Evolutionary conservation across 2,329 filamentous ascomycete genomes (phyloP).

Genomic region (Waltergamsia citrina): DNA sequence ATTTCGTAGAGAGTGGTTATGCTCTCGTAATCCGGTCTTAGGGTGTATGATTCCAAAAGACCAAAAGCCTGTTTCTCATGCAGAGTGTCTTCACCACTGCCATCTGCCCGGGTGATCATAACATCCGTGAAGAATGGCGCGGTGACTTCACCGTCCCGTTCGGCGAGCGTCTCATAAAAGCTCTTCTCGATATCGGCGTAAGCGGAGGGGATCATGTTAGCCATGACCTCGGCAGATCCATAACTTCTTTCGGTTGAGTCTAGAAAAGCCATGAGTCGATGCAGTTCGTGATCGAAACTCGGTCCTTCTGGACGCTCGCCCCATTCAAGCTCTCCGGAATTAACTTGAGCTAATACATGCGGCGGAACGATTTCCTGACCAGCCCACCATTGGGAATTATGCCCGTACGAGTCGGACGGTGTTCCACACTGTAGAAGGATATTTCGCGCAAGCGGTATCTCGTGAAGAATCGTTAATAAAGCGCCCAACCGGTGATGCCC

Average conservation of each 20-base stretch:
- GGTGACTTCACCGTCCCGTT: constrained; percentile 13
- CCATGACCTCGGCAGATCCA: constrained; percentile 37
- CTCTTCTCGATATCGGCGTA: constrained; percentile 26
- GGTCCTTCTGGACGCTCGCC: constrained; percentile 16
- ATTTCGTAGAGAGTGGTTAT: constrained; percentile 37
- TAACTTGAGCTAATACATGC: too few species aligned
- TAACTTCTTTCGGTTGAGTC: constrained; percentile 51
- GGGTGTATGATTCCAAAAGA: constrained; percentile 29
- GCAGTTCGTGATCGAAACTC: constrained; percentile 42
- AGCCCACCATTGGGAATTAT: constrained; percentile 41
- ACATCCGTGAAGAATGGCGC: constrained; percentile 23
- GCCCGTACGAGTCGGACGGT: constrained; percentile 38
- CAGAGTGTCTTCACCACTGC: constrained; percentile 16
- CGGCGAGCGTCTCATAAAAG: constrained; percentile 32
- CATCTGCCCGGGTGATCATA: constrained; percentile 14
- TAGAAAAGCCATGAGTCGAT: constrained; percentile 54
- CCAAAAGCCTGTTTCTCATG: constrained; percentile 23
- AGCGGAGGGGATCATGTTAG: constrained; percentile 26
- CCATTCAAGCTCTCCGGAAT: constrained; percentile 6
- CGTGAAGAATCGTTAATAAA: constrained; percentile 48
- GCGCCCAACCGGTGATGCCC: constrained; percentile 37
- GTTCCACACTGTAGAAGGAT: constrained; percentile 35
- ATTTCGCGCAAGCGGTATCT: too few species aligned
- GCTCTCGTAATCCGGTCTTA: constrained; percentile 21
- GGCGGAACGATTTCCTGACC: constrained; percentile 33